Percentiles rank a stretch among this genome's conserved stretches.
These are phyloP conservation scores for Lentinus brumalis DNA, from an alignment of 768 basidiomycete species.

Conservation along the genomic window DNA sequence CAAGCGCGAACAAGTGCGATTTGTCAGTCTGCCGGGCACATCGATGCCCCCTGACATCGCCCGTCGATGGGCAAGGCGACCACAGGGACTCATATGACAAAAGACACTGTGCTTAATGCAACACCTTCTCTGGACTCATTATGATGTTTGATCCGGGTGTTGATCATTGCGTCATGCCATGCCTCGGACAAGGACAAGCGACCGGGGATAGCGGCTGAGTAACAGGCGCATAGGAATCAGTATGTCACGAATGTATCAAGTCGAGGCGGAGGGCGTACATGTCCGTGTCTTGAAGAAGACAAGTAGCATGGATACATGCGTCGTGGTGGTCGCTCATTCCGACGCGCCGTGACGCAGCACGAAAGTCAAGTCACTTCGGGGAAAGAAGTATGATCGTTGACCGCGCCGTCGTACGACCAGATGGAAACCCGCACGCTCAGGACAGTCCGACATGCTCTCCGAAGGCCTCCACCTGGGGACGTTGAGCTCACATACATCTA, in stretches of 20 bases:
- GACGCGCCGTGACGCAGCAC: neutral
- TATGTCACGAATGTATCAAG: neutral
- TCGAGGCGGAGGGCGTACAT: too few relatives aligned
- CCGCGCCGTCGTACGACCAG: neutral
- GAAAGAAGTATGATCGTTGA: neutral
- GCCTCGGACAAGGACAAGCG: neutral
- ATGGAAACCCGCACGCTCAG: neutral
- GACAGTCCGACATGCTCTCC: neutral
- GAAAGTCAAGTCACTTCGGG: neutral
- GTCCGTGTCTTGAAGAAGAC: neutral
- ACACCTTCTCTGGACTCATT: neutral
- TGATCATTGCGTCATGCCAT: conserved; percentile 13
- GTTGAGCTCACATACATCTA: neutral
- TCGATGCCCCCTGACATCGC: neutral
- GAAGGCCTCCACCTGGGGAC: neutral
- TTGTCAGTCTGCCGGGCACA: neutral
- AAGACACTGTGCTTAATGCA: neutral
- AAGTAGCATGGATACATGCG: neutral
- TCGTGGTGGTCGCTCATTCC: neutral
- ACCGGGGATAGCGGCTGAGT: neutral
- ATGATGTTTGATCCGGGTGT: neutral
- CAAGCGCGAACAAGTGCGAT: neutral
- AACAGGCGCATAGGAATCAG: too few relatives aligned
- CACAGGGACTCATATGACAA: neutral
- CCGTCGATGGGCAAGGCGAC: neutral